phyloP scores from a whole-genome alignment of 1,284 basidiomycete species.

The Malassezia brasiliensis region DNA sequence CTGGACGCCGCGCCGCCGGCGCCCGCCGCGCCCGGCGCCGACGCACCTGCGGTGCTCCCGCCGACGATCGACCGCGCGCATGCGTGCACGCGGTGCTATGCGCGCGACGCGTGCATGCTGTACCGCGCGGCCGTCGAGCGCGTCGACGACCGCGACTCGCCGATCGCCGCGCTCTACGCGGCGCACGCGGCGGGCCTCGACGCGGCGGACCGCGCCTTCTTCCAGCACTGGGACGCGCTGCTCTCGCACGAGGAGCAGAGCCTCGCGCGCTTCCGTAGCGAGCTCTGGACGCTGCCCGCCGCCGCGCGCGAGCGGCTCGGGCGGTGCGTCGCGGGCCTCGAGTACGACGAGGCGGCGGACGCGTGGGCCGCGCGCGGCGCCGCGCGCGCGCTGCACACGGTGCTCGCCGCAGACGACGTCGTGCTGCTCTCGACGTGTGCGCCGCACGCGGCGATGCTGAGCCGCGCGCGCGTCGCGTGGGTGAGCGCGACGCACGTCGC shows the following conservation, averaged over 20 bases:
- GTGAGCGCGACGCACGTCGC: constrained; percentile 57
- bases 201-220: constrained; percentile 63
- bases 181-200: constrained; percentile 74
- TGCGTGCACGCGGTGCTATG: constrained; percentile 71
- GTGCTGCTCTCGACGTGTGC: constrained; percentile 66
- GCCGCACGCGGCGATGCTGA: constrained; percentile 1
- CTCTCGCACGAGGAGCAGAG: constrained; percentile 83
- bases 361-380: too few relatives aligned
- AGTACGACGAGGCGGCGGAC: constrained; percentile 47
- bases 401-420: constrained; percentile 69
- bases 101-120: constrained; percentile 78
- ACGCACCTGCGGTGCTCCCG: too few relatives aligned
- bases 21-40: too few relatives aligned
- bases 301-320: constrained; percentile 61
- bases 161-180: constrained; percentile 65
- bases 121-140: constrained; percentile 60
- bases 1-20: neutral
- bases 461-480: constrained; percentile 7
- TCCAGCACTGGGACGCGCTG: constrained; percentile 79
- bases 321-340: constrained; percentile 49
- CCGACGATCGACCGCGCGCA: constrained; percentile 73
- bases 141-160: constrained; percentile 48
- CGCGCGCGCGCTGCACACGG: constrained; percentile 26
- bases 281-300: constrained; percentile 86
- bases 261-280: constrained; percentile 67